Conservation (phyloP, 2,329 filamentous ascomycete genomes). For the Alternaria sp. region DNA sequence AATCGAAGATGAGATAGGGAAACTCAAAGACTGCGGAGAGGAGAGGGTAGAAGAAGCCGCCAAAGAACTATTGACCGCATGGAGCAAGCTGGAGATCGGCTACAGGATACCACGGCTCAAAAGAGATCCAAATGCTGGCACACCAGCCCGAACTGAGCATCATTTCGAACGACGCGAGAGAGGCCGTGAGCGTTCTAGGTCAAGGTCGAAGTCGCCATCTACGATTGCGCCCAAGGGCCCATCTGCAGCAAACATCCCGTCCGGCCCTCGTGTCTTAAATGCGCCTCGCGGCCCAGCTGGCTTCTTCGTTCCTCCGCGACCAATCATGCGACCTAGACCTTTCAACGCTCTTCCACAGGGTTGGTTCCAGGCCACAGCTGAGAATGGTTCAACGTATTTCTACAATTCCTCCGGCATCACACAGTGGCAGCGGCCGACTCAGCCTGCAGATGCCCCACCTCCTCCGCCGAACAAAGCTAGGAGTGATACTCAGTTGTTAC, state of each 20-base stretch:
- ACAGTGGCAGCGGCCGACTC: conserved; percentile 81
- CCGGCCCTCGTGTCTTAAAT: conserved; percentile 62
- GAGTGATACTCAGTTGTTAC: conserved; percentile 77
- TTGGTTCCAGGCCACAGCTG: conserved; percentile 78
- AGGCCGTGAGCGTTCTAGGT: conserved; percentile 58
- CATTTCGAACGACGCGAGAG: conserved; percentile 68
- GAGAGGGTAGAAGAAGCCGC: conserved; percentile 78
- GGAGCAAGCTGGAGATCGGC: conserved; percentile 87
- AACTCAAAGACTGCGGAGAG: conserved; percentile 72
- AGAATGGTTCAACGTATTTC: conserved; percentile 79
- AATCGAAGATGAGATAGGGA: conserved; percentile 82
- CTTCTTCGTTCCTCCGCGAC: conserved; percentile 62
- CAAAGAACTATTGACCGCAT: conserved; percentile 76
- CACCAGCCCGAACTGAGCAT: conserved; percentile 55
- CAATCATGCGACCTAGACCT: conserved; percentile 61
- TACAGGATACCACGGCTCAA: conserved; percentile 95
- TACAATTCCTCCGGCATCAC: conserved; percentile 77
- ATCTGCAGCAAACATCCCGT: conserved; percentile 48
- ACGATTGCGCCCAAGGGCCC: conserved; percentile 52
- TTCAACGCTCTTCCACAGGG: conserved; percentile 74
- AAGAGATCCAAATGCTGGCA: conserved; percentile 70
- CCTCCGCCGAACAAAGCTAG: conserved; percentile 67
- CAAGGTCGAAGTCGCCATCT: conserved; percentile 58
- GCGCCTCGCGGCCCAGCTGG: conserved; percentile 62
- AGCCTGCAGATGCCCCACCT: conserved; percentile 68